These are phyloP conservation scores for Kwoniella sp. DNA, from an alignment of 768 basidiomycete genomes.

Conservation along the genomic window DNA sequence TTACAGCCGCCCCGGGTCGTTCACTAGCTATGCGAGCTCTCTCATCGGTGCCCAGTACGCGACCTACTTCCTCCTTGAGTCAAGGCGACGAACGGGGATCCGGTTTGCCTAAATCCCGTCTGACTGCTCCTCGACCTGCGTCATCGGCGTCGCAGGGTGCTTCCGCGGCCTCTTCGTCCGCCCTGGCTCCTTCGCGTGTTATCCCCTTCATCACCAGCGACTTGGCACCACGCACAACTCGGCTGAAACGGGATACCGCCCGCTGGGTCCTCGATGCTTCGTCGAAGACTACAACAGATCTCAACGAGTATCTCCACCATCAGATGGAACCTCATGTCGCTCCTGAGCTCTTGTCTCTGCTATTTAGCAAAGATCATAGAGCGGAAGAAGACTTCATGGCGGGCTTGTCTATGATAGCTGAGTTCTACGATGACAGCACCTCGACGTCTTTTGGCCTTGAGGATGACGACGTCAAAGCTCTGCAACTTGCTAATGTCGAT, in stretches of 20 bases:
- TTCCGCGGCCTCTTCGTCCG: slow-evolving; percentile 47
- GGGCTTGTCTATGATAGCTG: slow-evolving; percentile 73
- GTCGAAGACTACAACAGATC: slow-evolving; percentile 73
- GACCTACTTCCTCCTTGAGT: slow-evolving; percentile 56
- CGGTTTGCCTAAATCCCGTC: slow-evolving; percentile 39
- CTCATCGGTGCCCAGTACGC: slow-evolving; percentile 33
- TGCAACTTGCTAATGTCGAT: slow-evolving; percentile 84
- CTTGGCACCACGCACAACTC: slow-evolving; percentile 65
- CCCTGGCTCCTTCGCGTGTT: slow-evolving; percentile 9
- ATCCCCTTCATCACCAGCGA: slow-evolving; percentile 63
- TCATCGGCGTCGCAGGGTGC: slow-evolving; percentile 60
- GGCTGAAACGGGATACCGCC: slow-evolving; percentile 70
- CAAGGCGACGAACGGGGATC: slow-evolving; percentile 37
- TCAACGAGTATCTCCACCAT: slow-evolving; percentile 77
- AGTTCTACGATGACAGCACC: slow-evolving; percentile 69
- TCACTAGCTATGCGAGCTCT: slow-evolving; percentile 49
- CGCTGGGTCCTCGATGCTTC: slow-evolving; percentile 86
- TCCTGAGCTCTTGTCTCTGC: slow-evolving; percentile 69
- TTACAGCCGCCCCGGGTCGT: slow-evolving; percentile 31
- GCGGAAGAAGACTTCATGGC: slow-evolving; percentile 87
- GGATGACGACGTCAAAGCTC: slow-evolving; percentile 62
- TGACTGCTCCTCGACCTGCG: slow-evolving; percentile 58
- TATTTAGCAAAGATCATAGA: slow-evolving; percentile 95
- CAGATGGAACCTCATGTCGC: slow-evolving; percentile 89
- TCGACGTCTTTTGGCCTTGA: slow-evolving; percentile 61